phyloP scores from a whole-genome alignment of 2,329 filamentous ascomycete species.

The Aspergillus versicolor region DNA sequence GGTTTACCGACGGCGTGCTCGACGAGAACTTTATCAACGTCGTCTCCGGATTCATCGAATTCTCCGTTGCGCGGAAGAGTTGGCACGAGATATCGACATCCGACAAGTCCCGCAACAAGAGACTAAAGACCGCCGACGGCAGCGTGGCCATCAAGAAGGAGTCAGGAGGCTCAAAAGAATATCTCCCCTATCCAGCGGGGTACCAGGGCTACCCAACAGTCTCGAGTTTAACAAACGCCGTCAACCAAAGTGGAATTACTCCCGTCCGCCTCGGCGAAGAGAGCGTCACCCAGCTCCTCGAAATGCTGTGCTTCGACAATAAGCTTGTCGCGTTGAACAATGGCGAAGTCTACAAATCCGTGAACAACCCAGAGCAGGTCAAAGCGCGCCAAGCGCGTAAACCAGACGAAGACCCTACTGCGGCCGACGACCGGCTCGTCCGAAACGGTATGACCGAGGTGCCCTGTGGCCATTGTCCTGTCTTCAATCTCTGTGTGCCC shows the following conservation, averaged over 20 bases:
- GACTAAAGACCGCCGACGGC: constrained; percentile 37
- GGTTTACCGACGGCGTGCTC: constrained; percentile 88
- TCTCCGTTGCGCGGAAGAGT: constrained; percentile 69
- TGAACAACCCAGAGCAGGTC: constrained; percentile 40
- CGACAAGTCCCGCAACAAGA: constrained; percentile 43
- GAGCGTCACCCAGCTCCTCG: constrained; percentile 81
- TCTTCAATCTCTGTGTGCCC: constrained; percentile 88
- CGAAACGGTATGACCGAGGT: constrained; percentile 80
- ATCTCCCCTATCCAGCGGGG: constrained; percentile 58
- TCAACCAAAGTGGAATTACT: constrained; percentile 68
- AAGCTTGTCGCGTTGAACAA: constrained; percentile 65
- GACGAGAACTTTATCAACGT: constrained; percentile 85
- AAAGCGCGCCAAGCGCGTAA: constrained; percentile 37
- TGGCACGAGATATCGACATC: constrained; percentile 58
- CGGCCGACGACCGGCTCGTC: constrained; percentile 44
- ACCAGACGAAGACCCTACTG: constrained; percentile 26
- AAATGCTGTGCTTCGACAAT: constrained; percentile 86
- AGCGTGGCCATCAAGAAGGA: constrained; percentile 32
- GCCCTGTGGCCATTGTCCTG: constrained; percentile 88
- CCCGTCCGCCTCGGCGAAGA: constrained; percentile 67
- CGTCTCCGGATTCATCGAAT: constrained; percentile 70
- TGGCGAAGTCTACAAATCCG: constrained; percentile 50
- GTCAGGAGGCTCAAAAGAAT: constrained; percentile 28
- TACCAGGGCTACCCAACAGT: constrained; percentile 80
- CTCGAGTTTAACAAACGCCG: constrained; percentile 70